Conservation (phyloP, 2,329 filamentous ascomycete species). For the Colletotrichum somersetense region DNA sequence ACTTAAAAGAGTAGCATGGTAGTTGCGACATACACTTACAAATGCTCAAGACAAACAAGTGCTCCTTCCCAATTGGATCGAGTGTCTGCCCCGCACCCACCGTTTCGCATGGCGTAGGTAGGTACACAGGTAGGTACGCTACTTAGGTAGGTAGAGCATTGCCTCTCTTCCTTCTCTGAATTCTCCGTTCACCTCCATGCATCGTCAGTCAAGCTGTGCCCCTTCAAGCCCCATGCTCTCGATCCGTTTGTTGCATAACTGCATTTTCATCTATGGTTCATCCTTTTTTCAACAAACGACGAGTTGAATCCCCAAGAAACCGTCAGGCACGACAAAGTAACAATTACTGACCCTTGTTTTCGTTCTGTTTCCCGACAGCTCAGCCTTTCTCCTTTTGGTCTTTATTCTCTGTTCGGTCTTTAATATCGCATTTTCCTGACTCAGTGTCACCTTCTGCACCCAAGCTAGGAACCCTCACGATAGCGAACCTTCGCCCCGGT, state of each 20-base stretch:
- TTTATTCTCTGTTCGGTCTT: neutral
- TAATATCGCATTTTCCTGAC: neutral
- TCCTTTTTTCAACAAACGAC: slow-evolving; percentile 1
- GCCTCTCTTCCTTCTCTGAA: slow-evolving; percentile 1
- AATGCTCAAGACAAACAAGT: neutral
- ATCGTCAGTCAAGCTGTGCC: neutral
- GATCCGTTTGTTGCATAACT: slow-evolving; percentile 6
- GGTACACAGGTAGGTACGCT: neutral
- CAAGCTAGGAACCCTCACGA: neutral
- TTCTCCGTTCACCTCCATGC: neutral
- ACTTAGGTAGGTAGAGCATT: neutral
- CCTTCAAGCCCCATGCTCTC: neutral
- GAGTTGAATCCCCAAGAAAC: neutral
- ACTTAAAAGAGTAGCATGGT: neutral
- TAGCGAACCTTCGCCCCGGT: no score
- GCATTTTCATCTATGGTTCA: neutral
- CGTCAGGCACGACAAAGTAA: neutral
- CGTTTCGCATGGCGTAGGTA: neutral
- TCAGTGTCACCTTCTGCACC: neutral
- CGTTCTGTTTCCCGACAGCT: neutral
- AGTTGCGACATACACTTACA: neutral
- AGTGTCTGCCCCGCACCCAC: neutral
- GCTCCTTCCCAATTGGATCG: neutral
- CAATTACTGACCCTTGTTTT: neutral
- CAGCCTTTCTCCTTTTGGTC: no score